A percentile compares a stretch with the other conserved stretches of the same genome.
Conservation (phyloP, 208 protist genomes). For the Leishmania martiniquensis region DNA sequence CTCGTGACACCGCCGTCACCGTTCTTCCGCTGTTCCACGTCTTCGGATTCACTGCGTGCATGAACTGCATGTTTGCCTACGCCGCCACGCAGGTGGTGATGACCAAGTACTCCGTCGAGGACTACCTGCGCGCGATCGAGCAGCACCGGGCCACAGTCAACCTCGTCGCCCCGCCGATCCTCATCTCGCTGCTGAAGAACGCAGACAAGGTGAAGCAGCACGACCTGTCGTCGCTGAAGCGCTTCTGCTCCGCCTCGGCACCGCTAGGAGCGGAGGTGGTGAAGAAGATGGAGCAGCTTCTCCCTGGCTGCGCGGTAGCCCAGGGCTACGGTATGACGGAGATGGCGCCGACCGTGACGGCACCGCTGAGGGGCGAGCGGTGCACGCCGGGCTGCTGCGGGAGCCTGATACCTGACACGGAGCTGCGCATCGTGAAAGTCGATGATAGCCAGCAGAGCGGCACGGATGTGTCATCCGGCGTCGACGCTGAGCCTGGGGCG, state of each 20-base stretch:
- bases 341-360: conserved; percentile 41
- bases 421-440: conserved; percentile 46
- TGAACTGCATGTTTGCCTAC: conserved; percentile 33
- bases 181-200: conserved; percentile 64
- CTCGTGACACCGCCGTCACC: conserved; percentile 35
- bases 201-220: conserved; percentile 39
- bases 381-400: conserved; percentile 20
- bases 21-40: conserved; percentile 89
- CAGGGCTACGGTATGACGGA: conserved; percentile 89
- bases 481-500: conserved; percentile 31
- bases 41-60: conserved; percentile 66
- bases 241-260: conserved; percentile 56
- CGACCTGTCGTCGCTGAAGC: conserved; percentile 22
- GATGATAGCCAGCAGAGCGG: conserved; percentile 46
- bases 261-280: conserved; percentile 56
- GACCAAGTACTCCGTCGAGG: conserved; percentile 44
- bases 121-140: conserved; percentile 40
- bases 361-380: not conserved
- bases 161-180: conserved; percentile 80
- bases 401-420: conserved; percentile 34
- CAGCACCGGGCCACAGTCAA: conserved; percentile 51
- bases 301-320: conserved; percentile 19
- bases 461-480: conserved; percentile 33
- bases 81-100: conserved; percentile 42
- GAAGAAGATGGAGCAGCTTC: conserved; percentile 14